A percentile compares a stretch with the other conserved stretches of the same genome.
Evolutionary conservation across 2,329 filamentous ascomycete genomes (phyloP).

Genomic region (Didymella segeticola): DNA sequence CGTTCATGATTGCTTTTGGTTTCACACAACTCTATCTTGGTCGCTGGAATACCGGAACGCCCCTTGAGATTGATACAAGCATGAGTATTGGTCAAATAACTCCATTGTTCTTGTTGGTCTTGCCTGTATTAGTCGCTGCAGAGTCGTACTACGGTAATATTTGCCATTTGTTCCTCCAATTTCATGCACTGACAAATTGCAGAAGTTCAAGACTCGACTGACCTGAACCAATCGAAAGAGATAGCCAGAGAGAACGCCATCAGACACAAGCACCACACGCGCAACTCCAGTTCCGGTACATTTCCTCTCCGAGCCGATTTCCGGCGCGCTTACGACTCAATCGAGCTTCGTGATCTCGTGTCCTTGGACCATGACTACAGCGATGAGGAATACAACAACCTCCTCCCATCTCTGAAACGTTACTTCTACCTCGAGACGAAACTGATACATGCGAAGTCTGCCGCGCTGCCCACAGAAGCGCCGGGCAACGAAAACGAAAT

Average conservation of each 20-base stretch:
- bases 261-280: neutral
- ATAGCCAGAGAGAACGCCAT: neutral
- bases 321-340: neutral
- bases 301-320: constrained; percentile 1
- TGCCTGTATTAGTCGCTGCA: constrained; percentile 21
- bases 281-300: neutral
- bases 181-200: neutral
- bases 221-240: neutral
- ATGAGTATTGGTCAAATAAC: constrained; percentile 28
- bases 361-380: neutral
- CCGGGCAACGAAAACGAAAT: neutral
- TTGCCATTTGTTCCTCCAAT: neutral
- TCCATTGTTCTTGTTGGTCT: constrained; percentile 16
- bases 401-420: neutral
- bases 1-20: constrained; percentile 24
- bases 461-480: neutral
- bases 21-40: constrained; percentile 15
- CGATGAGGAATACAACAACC: neutral
- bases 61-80: constrained; percentile 10
- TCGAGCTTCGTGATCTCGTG: constrained; percentile 1
- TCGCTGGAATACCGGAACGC: constrained; percentile 5
- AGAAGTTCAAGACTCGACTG: constrained; percentile 6
- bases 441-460: neutral
- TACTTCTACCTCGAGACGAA: constrained; percentile 9
- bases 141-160: constrained; percentile 4